Evolutionary conservation across 2,329 filamentous ascomycete genomes (phyloP).

Genomic region (Talaromyces albobiverticillius): DNA sequence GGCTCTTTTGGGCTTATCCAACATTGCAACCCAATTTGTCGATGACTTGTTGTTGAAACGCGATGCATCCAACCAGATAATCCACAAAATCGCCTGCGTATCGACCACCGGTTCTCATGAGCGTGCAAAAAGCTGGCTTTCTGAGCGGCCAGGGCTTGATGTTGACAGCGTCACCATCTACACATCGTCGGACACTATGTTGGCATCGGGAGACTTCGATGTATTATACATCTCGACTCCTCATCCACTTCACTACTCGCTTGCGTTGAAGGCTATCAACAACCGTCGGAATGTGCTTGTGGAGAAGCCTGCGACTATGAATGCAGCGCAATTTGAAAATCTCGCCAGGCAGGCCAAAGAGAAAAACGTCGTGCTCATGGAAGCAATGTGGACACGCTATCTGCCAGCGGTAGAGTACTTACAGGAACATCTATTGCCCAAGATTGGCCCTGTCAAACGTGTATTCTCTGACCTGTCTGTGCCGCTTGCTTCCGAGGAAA

Average conservation of each 20-base stretch:
- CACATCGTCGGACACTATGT: slow-evolving; percentile 24
- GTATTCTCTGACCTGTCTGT: slow-evolving; percentile 27
- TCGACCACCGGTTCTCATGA: background rate
- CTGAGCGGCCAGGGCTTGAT: slow-evolving; percentile 8
- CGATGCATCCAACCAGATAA: slow-evolving; percentile 2
- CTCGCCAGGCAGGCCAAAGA: slow-evolving; percentile 1
- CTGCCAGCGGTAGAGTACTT: slow-evolving; percentile 25
- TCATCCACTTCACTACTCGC: slow-evolving; percentile 25
- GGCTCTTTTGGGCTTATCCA: slow-evolving; percentile 22
- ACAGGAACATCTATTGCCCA: slow-evolving; percentile 54
- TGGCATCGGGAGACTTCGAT: slow-evolving; percentile 26
- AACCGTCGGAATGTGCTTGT: slow-evolving; percentile 25
- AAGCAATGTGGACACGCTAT: slow-evolving; percentile 30
- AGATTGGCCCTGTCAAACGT: slow-evolving; percentile 52
- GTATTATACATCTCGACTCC: slow-evolving; percentile 30
- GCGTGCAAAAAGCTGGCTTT: background rate
- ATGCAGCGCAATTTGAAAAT: slow-evolving; percentile 19
- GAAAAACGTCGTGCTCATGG: slow-evolving; percentile 25
- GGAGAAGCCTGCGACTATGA: slow-evolving; percentile 29
- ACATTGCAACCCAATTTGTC: slow-evolving; percentile 24
- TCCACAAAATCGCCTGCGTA: background rate
- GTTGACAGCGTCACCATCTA: slow-evolving; percentile 20
- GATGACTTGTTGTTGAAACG: slow-evolving; percentile 22
- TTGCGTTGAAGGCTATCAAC: slow-evolving; percentile 21
- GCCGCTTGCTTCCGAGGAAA: slow-evolving; percentile 23